Conservation (phyloP, 1,139 yeast species). For the Blastobotrys apis region DNA sequence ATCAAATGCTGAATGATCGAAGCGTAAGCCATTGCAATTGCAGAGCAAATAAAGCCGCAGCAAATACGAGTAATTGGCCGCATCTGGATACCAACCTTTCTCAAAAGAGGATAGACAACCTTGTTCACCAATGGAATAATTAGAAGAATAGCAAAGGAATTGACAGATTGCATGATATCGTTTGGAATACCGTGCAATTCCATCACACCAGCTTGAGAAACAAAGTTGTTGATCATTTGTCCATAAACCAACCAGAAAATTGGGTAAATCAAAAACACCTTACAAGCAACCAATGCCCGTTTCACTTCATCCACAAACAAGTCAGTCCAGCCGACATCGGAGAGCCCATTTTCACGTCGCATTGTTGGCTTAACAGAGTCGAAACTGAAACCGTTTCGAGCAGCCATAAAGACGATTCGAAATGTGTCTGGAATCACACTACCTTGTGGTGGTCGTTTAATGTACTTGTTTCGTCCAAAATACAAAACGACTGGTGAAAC, state of each 20-base stretch:
- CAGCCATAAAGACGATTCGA: conserved; percentile 45
- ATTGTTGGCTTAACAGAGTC: conserved; percentile 54
- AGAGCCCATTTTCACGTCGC: conserved; percentile 36
- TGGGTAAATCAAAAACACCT: conserved; percentile 58
- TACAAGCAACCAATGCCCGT: conserved; percentile 57
- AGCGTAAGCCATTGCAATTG: conserved; percentile 71
- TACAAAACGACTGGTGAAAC: conserved; percentile 53
- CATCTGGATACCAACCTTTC: conserved; percentile 43
- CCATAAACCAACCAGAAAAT: conserved; percentile 67
- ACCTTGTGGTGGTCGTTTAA: conserved; percentile 59
- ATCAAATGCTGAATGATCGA: conserved; percentile 75
- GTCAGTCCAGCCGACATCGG: conserved; percentile 49
- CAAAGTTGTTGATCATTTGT: conserved; percentile 61
- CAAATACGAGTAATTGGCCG: conserved; percentile 65
- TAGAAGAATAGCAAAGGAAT: conserved; percentile 56
- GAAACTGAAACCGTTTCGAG: conserved; percentile 48
- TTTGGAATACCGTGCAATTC: conserved; percentile 61
- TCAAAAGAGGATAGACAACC: conserved; percentile 51
- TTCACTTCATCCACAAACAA: conserved; percentile 59
- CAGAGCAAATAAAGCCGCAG: conserved; percentile 69
- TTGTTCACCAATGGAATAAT: conserved; percentile 59
- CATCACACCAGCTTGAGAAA: conserved; percentile 64
- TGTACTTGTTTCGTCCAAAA: conserved; percentile 53
- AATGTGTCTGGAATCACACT: conserved; percentile 57
- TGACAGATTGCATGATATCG: conserved; percentile 60